These are phyloP conservation scores for Hericium alpestre DNA, from an alignment of 768 basidiomycete species.

Conservation along the genomic window DNA sequence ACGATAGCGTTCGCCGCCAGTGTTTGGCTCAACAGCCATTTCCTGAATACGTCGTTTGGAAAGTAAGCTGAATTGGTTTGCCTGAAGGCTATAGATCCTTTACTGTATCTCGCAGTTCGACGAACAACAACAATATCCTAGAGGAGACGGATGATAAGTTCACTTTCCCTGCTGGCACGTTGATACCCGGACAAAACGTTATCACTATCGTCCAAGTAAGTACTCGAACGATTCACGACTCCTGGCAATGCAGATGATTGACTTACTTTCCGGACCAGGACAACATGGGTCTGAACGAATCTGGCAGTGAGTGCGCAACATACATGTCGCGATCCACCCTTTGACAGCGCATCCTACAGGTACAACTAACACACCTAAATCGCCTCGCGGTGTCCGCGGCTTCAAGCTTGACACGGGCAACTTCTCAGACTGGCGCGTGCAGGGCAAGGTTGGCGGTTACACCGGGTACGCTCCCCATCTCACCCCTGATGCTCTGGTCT, in stretches of 20 bases:
- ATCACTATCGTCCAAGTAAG: conserved; percentile 66
- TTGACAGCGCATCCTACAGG: conserved; percentile 15
- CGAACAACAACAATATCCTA: conserved; percentile 48
- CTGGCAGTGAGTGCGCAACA: conserved; percentile 28
- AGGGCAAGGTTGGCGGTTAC: conserved; percentile 37
- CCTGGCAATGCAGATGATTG: neutral
- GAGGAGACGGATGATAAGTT: conserved; percentile 63
- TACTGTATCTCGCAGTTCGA: conserved; percentile 34
- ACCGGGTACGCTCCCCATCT: conserved; percentile 18
- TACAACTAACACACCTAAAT: conserved; percentile 39
- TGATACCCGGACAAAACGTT: conserved; percentile 48
- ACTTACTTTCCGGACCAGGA: conserved; percentile 33
- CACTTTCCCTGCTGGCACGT: conserved; percentile 45
- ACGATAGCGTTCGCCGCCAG: conserved; percentile 66
- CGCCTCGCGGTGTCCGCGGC: conserved; percentile 70
- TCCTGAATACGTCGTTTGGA: conserved; percentile 64
- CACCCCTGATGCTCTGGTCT: neutral
- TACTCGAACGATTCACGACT: neutral
- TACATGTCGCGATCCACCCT: conserved; percentile 5
- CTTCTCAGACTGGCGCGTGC: conserved; percentile 32
- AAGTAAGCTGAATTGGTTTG: conserved; percentile 35
- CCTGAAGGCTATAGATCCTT: neutral
- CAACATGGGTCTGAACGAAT: conserved; percentile 71
- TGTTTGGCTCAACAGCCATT: conserved; percentile 67
- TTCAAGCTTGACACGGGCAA: conserved; percentile 56